Evolutionary conservation across 208 protist species (phyloP), one percentile per base, ranked within the genome.

Genomic region (Wallacemonas collosoma): DNA sequence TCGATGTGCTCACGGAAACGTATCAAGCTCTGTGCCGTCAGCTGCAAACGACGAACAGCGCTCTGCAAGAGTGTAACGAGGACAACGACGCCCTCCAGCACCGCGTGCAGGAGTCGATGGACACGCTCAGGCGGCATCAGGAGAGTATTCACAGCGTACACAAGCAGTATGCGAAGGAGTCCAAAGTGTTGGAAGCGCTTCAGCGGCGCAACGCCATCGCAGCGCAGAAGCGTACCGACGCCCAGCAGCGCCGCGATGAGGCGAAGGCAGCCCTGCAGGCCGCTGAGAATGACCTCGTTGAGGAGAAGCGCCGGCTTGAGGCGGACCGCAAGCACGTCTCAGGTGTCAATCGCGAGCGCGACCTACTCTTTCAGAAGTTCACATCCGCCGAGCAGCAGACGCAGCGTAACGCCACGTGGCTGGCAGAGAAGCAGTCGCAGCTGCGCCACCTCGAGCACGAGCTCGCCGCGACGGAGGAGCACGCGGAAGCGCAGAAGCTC

Each of bases 61-160:
- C 95, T 2, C 78, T 98, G 72, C 91, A 98, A 78, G 87, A 91
- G 53, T 91, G 93, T 68, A 93, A 93, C 56, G 86, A 98, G 72
- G 89, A 94, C 47, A 93, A 94, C 64, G 85, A 94, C 57, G 65
- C 73, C 26, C 73, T 93, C 65, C 86, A 94, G 75, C 80, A 76
- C 38, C 75, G 89, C 36, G 80, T 82, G 58, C 76, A 84, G 58
- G 84, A 93, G 60, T 47, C 79, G 56, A 78, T 81, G 77, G 82
- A 76, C 62, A 81, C 93, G 73, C 68, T 98, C 48, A 82, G 86
- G 72, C 54, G 44, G 15, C 82, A 87, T 15, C 89, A 98, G 71
- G 72, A 73, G 8, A 76, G 86, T 12, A 80, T 93, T 3, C 67
- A 70, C 43, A 53, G 79, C 62, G 54, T 77, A 1, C 82, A 86